A percentile compares a stretch with the other conserved stretches of the same genome.
Evolutionary conservation across 148 eudicot species (phyloP).

Genomic region (Cornus kousa): DNA sequence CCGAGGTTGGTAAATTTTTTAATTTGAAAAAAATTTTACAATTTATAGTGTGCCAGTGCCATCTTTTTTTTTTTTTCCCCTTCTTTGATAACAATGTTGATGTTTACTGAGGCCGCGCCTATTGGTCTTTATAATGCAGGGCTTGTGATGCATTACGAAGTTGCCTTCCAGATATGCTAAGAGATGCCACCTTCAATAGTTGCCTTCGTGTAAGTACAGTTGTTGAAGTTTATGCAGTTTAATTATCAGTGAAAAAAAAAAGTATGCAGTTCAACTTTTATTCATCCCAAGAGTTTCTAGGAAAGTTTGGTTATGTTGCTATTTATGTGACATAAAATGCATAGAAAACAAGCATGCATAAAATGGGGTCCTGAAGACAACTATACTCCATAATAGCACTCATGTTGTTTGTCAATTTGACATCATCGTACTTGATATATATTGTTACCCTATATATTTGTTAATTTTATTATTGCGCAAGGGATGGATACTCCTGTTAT

Average conservation of each 20-base stretch:
- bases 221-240: background rate
- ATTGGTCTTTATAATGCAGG: constrained; percentile 38
- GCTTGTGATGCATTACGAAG: constrained; percentile 92
- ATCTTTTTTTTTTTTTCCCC: background rate
- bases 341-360: background rate
- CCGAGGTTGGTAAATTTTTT: constrained; percentile 43
- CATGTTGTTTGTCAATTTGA: background rate
- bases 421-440: background rate
- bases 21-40: background rate
- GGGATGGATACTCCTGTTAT: too few relatives aligned
- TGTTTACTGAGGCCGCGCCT: background rate
- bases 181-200: constrained; percentile 68
- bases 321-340: background rate
- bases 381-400: background rate
- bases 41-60: too few relatives aligned
- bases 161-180: constrained; percentile 80
- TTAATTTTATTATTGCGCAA: too few relatives aligned
- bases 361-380: background rate
- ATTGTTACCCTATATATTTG: background rate
- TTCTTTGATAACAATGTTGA: background rate
- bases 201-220: constrained; percentile 71
- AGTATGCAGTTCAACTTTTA: background rate
- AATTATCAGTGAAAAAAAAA: background rate
- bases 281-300: background rate
- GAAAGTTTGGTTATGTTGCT: background rate